phyloP scores from a whole-genome alignment of 345 rosid genomes.

The Melaleuca quinquenervia region DNA sequence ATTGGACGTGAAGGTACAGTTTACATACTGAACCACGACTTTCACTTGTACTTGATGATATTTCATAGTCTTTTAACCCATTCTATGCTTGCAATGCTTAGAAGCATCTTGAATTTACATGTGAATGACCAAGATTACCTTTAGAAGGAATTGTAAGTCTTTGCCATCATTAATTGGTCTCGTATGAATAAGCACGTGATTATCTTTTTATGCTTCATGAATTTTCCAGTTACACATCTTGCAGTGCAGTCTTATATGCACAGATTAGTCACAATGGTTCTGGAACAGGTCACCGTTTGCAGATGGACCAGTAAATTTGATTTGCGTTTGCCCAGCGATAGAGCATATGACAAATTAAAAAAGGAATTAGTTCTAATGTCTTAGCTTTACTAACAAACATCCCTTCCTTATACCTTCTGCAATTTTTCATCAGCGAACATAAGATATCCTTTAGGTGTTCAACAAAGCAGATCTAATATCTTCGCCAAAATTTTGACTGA shows the following conservation, averaged over 20 bases:
- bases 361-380: background rate
- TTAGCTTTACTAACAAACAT: background rate
- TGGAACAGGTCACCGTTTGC: background rate
- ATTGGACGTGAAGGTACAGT: conserved; percentile 44
- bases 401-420: background rate
- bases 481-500: background rate
- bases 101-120: background rate
- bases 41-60: background rate
- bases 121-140: background rate
- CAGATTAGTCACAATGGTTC: background rate
- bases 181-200: background rate
- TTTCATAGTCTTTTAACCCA: background rate
- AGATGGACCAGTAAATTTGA: background rate
- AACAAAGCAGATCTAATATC: background rate
- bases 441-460: background rate
- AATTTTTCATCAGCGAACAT: background rate
- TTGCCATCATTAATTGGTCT: background rate
- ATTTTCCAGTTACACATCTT: background rate
- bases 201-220: background rate
- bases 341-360: background rate
- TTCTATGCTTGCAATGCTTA: background rate
- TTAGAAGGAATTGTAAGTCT: background rate
- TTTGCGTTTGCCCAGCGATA: background rate
- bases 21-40: background rate
- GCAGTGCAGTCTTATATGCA: background rate